Percentiles rank a stretch among this genome's conserved stretches.
These are phyloP conservation scores for Hericium erinaceus DNA, from an alignment of 768 basidiomycete genomes.

Conservation along the genomic window DNA sequence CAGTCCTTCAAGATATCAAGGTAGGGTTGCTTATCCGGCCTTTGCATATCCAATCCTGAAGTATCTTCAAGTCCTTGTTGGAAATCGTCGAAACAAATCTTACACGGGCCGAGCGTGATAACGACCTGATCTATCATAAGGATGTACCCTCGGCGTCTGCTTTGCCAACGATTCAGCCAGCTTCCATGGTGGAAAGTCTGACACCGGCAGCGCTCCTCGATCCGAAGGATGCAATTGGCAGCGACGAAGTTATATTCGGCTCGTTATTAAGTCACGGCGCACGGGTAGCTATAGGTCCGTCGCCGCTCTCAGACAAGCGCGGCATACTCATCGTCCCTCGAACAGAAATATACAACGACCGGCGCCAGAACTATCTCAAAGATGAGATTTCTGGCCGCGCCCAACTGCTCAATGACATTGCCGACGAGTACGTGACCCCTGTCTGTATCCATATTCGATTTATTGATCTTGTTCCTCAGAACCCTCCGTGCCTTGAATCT, in stretches of 20 bases:
- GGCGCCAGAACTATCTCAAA: constrained; percentile 60
- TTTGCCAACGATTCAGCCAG: constrained; percentile 54
- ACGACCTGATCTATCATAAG: constrained; percentile 91
- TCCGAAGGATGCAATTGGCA: constrained; percentile 43
- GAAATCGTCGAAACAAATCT: constrained; percentile 60
- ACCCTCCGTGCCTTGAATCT: constrained; percentile 64
- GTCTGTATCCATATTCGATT: background rate
- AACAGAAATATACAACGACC: constrained; percentile 78
- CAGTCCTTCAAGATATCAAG: constrained; percentile 73
- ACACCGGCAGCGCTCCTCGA: constrained; percentile 49
- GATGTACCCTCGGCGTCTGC: constrained; percentile 69
- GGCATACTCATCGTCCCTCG: background rate
- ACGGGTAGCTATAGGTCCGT: constrained; percentile 75
- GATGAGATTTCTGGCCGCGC: constrained; percentile 56
- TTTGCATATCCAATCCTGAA: background rate
- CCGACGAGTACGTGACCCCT: constrained; percentile 38
- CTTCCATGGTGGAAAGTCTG: constrained; percentile 53
- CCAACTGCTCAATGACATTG: constrained; percentile 51
- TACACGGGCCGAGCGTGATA: constrained; percentile 75
- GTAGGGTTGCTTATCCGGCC: constrained; percentile 28
- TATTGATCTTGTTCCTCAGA: constrained; percentile 27
- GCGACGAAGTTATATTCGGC: constrained; percentile 56
- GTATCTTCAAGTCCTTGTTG: constrained; percentile 53
- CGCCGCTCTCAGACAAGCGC: background rate
- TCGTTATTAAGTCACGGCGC: constrained; percentile 83